Percentiles rank a stretch among this genome's conserved stretches.
These are phyloP conservation scores for Helminthosporium solani DNA, from an alignment of 2,329 filamentous ascomycete genomes.

Conservation along the genomic window DNA sequence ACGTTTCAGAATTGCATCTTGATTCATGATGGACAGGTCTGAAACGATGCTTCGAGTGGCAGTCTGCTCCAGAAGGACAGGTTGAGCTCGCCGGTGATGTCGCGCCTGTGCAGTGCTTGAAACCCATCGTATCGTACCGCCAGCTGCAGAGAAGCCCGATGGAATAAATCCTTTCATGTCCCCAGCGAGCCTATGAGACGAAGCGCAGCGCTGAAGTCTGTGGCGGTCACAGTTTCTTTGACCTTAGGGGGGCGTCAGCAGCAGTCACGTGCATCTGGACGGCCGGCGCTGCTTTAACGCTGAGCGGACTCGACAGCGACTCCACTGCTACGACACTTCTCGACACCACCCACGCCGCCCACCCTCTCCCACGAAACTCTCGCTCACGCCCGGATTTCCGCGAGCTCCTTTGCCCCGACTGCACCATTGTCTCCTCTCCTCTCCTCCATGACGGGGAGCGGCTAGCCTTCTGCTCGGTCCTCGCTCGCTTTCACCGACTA, in stretches of 20 bases:
- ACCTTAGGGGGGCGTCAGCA: slow-evolving; percentile 1
- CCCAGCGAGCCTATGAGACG: slow-evolving; percentile 5
- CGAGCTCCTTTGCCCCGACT: slow-evolving; percentile 7
- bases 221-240: slow-evolving; percentile 18
- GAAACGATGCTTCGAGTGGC: slow-evolving; percentile 29
- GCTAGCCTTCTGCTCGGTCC: slow-evolving; percentile 10
- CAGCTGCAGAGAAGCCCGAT: too few species aligned
- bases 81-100: slow-evolving; percentile 14
- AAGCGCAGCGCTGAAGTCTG: slow-evolving; percentile 8
- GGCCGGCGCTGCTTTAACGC: slow-evolving; percentile 12
- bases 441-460: slow-evolving; percentile 14
- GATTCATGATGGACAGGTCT: slow-evolving; percentile 17
- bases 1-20: slow-evolving; percentile 31
- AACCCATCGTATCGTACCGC: background rate
- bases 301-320: slow-evolving; percentile 6
- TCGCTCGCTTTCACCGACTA: slow-evolving; percentile 17
- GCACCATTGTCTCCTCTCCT: slow-evolving; percentile 4
- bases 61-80: slow-evolving; percentile 16
- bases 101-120: slow-evolving; percentile 15
- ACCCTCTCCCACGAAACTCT: slow-evolving; percentile 2
- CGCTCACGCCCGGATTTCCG: slow-evolving; percentile 7
- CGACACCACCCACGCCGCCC: too few species aligned
- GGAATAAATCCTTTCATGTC: background rate
- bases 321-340: too few species aligned
- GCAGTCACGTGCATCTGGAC: slow-evolving; percentile 16